Evolutionary conservation across 768 basidiomycete species (phyloP).

Genomic region (Tulasnella sp.): DNA sequence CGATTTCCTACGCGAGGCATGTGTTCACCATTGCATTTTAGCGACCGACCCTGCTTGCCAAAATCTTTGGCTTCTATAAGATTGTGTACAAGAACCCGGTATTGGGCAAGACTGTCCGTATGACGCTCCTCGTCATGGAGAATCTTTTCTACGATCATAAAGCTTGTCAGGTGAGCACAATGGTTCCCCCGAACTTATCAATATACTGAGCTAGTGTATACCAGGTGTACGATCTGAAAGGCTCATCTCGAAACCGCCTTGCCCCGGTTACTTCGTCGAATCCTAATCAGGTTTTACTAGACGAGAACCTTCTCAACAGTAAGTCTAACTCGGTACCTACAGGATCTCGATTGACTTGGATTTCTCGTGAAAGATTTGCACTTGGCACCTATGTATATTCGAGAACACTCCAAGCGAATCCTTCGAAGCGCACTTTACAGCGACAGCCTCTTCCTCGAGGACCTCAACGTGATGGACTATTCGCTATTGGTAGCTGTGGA

Average conservation of each 20-base stretch:
- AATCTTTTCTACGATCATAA: constrained; percentile 90
- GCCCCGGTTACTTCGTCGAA: constrained; percentile 79
- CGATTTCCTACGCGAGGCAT: constrained; percentile 2
- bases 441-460: constrained; percentile 89
- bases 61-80: constrained; percentile 95
- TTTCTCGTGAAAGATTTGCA: constrained; percentile 55
- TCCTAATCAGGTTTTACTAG: constrained; percentile 84
- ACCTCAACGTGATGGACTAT: constrained; percentile 97
- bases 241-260: constrained; percentile 87
- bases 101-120: constrained; percentile 64
- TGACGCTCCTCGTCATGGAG: constrained; percentile 98
- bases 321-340: constrained; percentile 28
- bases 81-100: constrained; percentile 79
- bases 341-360: constrained; percentile 1
- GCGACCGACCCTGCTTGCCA: constrained; percentile 91
- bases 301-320: constrained; percentile 95
- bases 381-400: constrained; percentile 81
- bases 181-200: neutral
- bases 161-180: constrained; percentile 61
- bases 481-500: constrained; percentile 96
- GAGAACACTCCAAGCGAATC: constrained; percentile 94
- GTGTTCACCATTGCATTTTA: constrained; percentile 30
- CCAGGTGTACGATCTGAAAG: constrained; percentile 95
- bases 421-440: constrained; percentile 84
- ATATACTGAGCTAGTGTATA: neutral